Evolutionary conservation across 768 basidiomycete genomes (phyloP).

Genomic region (Naganishia kalamii): DNA sequence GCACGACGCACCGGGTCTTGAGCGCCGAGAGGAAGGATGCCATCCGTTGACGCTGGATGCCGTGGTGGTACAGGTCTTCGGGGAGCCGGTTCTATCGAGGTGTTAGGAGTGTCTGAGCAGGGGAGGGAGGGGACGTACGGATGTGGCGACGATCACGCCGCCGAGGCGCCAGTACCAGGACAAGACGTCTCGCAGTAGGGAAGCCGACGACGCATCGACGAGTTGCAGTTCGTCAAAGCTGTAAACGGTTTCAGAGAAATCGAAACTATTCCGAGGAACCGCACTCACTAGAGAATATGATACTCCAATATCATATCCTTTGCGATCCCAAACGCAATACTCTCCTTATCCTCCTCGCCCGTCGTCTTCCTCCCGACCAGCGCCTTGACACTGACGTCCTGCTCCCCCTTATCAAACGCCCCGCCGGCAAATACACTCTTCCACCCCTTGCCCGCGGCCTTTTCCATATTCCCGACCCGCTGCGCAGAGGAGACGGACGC

Average conservation of each 20-base stretch:
- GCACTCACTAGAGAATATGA: conserved; percentile 41
- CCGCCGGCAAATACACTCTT: conserved; percentile 44
- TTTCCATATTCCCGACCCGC: conserved; percentile 36
- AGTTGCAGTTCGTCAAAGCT: conserved; percentile 59
- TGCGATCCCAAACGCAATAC: conserved; percentile 45
- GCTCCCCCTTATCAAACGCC: conserved; percentile 37
- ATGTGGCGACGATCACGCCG: conserved; percentile 52
- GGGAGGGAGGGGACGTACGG: conserved; percentile 26
- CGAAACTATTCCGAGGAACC: conserved; percentile 24
- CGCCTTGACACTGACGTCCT: conserved; percentile 34
- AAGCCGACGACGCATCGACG: conserved; percentile 58
- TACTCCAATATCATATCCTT: conserved; percentile 44
- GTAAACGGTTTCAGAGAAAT: neutral
- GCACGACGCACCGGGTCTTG: conserved; percentile 54
- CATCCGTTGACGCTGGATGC: conserved; percentile 56
- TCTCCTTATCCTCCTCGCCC: conserved; percentile 43
- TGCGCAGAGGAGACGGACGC: conserved; percentile 13
- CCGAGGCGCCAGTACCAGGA: conserved; percentile 63
- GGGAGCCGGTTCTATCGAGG: conserved; percentile 53
- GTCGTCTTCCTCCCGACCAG: conserved; percentile 28
- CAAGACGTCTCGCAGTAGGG: conserved; percentile 49
- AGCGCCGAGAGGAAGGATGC: conserved; percentile 57
- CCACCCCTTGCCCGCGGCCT: conserved; percentile 34
- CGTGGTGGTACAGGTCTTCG: conserved; percentile 57
- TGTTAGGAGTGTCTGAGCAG: neutral